Percentiles rank a stretch among this genome's conserved stretches.
Evolutionary conservation across 768 basidiomycete species (phyloP).

Genomic region (Holtermannia corniformis): DNA sequence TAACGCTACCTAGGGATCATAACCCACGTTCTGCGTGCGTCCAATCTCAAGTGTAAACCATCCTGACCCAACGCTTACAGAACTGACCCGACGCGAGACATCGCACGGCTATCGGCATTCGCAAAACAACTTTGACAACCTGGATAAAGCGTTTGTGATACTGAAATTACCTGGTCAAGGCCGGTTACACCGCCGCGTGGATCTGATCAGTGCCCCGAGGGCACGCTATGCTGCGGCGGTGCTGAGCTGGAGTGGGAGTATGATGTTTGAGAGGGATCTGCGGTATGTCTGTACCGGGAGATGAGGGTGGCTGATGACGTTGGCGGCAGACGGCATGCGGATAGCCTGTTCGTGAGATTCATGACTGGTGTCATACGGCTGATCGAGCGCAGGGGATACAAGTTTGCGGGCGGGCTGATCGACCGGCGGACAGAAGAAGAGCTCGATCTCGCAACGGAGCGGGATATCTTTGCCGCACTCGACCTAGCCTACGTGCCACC

Average conservation of each 20-base stretch:
- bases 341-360: slow-evolving; percentile 17
- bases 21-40: slow-evolving; percentile 74
- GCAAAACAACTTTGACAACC: slow-evolving; percentile 58
- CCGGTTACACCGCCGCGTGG: slow-evolving; percentile 59
- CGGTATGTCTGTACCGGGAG: slow-evolving; percentile 37
- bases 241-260: slow-evolving; percentile 85
- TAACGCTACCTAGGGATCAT: slow-evolving; percentile 53
- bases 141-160: slow-evolving; percentile 77
- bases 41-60: slow-evolving; percentile 35
- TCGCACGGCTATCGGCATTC: slow-evolving; percentile 15
- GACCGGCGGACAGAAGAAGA: slow-evolving; percentile 28
- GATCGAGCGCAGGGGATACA: slow-evolving; percentile 15
- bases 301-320: neutral
- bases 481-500: slow-evolving; percentile 35
- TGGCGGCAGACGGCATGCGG: slow-evolving; percentile 23
- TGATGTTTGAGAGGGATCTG: slow-evolving; percentile 80
- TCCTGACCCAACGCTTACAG: slow-evolving; percentile 47
- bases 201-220: slow-evolving; percentile 69
- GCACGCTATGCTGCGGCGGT: slow-evolving; percentile 80
- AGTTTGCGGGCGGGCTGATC: slow-evolving; percentile 29
- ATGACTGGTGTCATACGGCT: neutral
- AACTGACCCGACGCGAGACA: slow-evolving; percentile 43
- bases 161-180: slow-evolving; percentile 53
- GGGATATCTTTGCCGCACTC: slow-evolving; percentile 35
- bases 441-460: slow-evolving; percentile 30